Conservation (phyloP, 2,329 filamentous ascomycete species). For the Penicillium griseofulvum region DNA sequence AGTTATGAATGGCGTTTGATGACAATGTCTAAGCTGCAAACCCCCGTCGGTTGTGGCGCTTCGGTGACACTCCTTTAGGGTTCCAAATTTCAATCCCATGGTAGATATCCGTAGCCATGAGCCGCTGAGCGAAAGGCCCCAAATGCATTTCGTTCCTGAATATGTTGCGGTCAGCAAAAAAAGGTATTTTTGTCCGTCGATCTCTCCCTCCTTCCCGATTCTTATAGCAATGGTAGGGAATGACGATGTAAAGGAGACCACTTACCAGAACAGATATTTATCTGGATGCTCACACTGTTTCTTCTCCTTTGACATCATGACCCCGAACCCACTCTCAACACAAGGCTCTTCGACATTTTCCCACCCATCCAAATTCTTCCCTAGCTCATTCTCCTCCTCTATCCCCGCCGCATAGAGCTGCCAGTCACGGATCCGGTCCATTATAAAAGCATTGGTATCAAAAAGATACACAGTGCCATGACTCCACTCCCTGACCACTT, state of each 20-base stretch:
- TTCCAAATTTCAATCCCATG: slow-evolving; percentile 36
- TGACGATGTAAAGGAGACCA: neutral
- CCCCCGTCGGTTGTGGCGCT: slow-evolving; percentile 22
- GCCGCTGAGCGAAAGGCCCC: slow-evolving; percentile 37
- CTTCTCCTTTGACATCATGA: slow-evolving; percentile 32
- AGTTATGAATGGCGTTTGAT: neutral
- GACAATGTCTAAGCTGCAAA: slow-evolving; percentile 26
- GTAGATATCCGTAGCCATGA: slow-evolving; percentile 40
- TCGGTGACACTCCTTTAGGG: neutral
- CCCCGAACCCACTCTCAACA: slow-evolving; percentile 27
- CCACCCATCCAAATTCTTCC: slow-evolving; percentile 35
- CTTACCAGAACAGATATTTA: slow-evolving; percentile 44
- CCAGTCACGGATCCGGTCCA: slow-evolving; percentile 40
- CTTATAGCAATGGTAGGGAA: neutral
- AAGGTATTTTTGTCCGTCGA: slow-evolving; percentile 8
- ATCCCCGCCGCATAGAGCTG: slow-evolving; percentile 38
- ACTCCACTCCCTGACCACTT: slow-evolving; percentile 32
- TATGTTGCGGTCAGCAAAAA: slow-evolving; percentile 7
- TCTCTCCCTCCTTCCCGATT: neutral
- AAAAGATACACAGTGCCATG: slow-evolving; percentile 38
- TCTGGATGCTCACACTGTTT: slow-evolving; percentile 35
- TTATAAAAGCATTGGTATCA: slow-evolving; percentile 40
- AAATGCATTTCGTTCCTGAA: slow-evolving; percentile 44
- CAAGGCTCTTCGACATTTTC: slow-evolving; percentile 39
- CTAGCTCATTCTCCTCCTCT: slow-evolving; percentile 35